Percentiles rank a stretch among this genome's conserved stretches.
These are phyloP conservation scores for Penicillium steckii DNA, from an alignment of 495 filamentous ascomycete species.

Conservation along the genomic window DNA sequence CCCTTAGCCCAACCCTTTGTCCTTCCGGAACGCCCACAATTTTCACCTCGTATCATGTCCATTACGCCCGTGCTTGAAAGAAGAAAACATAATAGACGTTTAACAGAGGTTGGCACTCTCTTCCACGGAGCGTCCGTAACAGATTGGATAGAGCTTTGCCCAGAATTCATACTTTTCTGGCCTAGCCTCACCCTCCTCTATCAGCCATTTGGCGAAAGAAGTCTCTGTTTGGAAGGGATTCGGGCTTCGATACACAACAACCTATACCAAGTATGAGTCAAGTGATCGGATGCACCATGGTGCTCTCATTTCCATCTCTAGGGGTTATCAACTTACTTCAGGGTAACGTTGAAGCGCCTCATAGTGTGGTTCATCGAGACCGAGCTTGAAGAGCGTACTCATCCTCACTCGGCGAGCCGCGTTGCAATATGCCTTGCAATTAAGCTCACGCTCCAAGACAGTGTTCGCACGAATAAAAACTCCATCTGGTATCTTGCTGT, in stretches of 20 bases:
- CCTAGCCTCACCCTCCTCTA: constrained; percentile 22
- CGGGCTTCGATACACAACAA: constrained; percentile 34
- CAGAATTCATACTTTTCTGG: constrained; percentile 32
- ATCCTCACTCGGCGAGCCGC: constrained; percentile 28
- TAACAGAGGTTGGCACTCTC: constrained; percentile 23
- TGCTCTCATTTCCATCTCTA: too few species aligned
- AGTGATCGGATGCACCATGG: too few species aligned
- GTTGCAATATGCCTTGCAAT: constrained; percentile 24
- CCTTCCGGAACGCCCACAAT: background rate
- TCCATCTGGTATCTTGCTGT: constrained; percentile 21
- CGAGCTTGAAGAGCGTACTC: constrained; percentile 24
- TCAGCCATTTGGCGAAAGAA: constrained; percentile 36
- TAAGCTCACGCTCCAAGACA: constrained; percentile 19
- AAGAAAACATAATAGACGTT: background rate
- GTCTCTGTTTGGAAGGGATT: constrained; percentile 33
- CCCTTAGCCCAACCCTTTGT: background rate
- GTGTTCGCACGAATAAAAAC: constrained; percentile 13
- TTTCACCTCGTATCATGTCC: background rate
- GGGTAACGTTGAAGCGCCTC: constrained; percentile 32
- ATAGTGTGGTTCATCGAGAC: constrained; percentile 27
- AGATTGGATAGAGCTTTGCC: constrained; percentile 37
- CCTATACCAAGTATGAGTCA: constrained; percentile 21
- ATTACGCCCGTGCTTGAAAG: background rate
- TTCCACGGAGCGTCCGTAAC: constrained; percentile 33
- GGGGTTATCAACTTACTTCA: constrained; percentile 22